Conservation (phyloP, 2,329 filamentous ascomycete genomes). For the Capronia epimyces region DNA sequence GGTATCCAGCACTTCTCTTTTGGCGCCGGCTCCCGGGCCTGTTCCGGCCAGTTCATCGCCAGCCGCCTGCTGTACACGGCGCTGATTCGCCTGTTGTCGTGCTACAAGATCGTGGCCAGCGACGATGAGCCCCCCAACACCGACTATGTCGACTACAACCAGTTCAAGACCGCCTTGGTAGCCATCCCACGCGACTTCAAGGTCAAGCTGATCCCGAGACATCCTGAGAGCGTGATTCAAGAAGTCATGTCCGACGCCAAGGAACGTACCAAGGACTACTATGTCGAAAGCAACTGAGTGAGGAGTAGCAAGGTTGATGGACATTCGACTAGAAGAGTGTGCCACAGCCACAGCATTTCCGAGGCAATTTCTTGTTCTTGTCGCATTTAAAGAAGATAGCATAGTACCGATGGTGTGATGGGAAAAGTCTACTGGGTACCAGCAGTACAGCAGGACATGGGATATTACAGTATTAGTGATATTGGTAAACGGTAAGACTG, state of each 20-base stretch:
- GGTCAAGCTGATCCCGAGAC: slow-evolving; percentile 51
- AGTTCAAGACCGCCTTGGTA: slow-evolving; percentile 55
- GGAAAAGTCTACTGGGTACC: too few relatives aligned
- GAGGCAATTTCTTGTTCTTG: too few relatives aligned
- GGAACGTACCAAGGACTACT: slow-evolving; percentile 23
- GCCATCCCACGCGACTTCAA: slow-evolving; percentile 57
- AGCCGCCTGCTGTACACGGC: slow-evolving; percentile 53
- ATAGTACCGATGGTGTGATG: too few relatives aligned
- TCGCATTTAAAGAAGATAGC: too few relatives aligned
- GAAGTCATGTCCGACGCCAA: slow-evolving; percentile 20
- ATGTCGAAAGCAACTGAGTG: slow-evolving; percentile 11
- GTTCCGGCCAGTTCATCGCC: slow-evolving; percentile 54
- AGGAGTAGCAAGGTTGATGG: neutral
- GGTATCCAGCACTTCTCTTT: slow-evolving; percentile 54
- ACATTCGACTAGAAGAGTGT: neutral
- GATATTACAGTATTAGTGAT: too few relatives aligned
- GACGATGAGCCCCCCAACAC: slow-evolving; percentile 53
- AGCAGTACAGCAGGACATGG: too few relatives aligned
- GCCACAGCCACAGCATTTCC: too few relatives aligned
- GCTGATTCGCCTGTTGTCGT: slow-evolving; percentile 49
- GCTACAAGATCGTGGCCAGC: slow-evolving; percentile 49
- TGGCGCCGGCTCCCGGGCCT: slow-evolving; percentile 55
- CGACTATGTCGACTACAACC: slow-evolving; percentile 59
- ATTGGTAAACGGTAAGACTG: too few relatives aligned
- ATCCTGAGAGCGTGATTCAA: slow-evolving; percentile 31